Conservation (phyloP, 2,329 filamentous ascomycete species). For the Diplodia seriata region DNA sequence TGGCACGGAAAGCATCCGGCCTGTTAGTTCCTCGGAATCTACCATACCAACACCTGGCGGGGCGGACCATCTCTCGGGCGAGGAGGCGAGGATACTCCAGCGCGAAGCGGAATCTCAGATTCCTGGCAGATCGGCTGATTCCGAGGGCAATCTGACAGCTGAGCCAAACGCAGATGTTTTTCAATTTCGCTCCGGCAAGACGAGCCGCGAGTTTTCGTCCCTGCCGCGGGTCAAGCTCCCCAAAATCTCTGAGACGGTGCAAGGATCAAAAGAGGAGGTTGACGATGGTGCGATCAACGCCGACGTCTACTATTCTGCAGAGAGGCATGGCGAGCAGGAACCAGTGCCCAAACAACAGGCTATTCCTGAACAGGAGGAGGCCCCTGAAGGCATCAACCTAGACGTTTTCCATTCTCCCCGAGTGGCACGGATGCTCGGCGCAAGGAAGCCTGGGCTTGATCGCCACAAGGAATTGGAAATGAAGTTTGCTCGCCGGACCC, state of each 20-base stretch:
- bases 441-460: slow-evolving; percentile 35
- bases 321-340: slow-evolving; percentile 36
- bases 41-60: slow-evolving; percentile 50
- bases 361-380: slow-evolving; percentile 50
- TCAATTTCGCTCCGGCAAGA: slow-evolving; percentile 58
- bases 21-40: slow-evolving; percentile 49
- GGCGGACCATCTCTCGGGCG: slow-evolving; percentile 45
- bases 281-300: slow-evolving; percentile 58
- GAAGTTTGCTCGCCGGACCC: slow-evolving; percentile 43
- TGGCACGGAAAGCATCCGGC: slow-evolving; percentile 42
- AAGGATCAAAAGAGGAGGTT: slow-evolving; percentile 52
- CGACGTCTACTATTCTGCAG: slow-evolving; percentile 60
- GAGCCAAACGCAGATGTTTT: slow-evolving; percentile 63
- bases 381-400: slow-evolving; percentile 65
- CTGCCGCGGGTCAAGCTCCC: slow-evolving; percentile 64
- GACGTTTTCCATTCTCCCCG: slow-evolving; percentile 68
- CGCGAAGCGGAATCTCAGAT: slow-evolving; percentile 60
- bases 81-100: slow-evolving; percentile 56
- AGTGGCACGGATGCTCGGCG: slow-evolving; percentile 63
- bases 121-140: slow-evolving; percentile 57
- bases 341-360: slow-evolving; percentile 42
- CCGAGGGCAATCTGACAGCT: slow-evolving; percentile 41
- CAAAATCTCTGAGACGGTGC: slow-evolving; percentile 55
- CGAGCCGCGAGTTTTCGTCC: slow-evolving; percentile 58
- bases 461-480: slow-evolving; percentile 40